Base-by-base conservation (phyloP, 75 land plant species). In the Gnetum montanum region DNA sequence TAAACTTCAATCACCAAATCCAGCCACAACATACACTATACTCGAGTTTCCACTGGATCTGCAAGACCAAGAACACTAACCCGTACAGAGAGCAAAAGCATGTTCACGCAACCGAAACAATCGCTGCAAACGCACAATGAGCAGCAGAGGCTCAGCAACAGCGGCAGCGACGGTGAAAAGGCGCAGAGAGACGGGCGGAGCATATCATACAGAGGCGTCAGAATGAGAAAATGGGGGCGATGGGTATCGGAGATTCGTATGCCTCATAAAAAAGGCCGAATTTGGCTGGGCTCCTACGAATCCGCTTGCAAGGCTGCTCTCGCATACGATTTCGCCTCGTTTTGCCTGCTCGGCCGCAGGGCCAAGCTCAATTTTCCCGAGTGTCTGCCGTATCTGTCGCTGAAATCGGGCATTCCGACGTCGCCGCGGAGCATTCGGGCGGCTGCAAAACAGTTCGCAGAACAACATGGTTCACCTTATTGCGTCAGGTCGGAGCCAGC, bases 331-430 rank as follows among this genome's bases (percentile, higher is more conserved):
- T 41, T 41, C 16, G 43, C 43, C 43, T 4, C 5, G n/a, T 41
- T 15, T 41, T 41, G 18, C n/a, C 43, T 41, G 43, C 13, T 15
- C 13, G 43, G 43, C 13, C 16, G 16, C 5, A 41, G 18, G 43
- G 43, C 43, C 43, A 41, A 41, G 43, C 43, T 41, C n/a, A 41
- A 41, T 41, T 41, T 41, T 41, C 43, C 43, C 2, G 43, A 41
- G 16, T 41, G 2, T 18, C 43, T 18, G 16, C 43, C 43, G 4
- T 3, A 0, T 15, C 3, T 41, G n/a, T 41, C 43, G 16, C n/a
- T 1, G n/a, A 15, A 41, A 41, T 41, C 16, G 0, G 3, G 6
- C 1, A 15, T 18, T 41, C n/a, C n/a, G n/a, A n/a, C n/a, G 4
- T 15, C 43, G 43, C 43, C 43, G 16, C 2, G 18, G 43, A 4